Evolutionary conservation across 176 grass and related monocot genomes (phyloP), one percentile per base, ranked within the genome.

Genomic region (Cenchrus americanus): DNA sequence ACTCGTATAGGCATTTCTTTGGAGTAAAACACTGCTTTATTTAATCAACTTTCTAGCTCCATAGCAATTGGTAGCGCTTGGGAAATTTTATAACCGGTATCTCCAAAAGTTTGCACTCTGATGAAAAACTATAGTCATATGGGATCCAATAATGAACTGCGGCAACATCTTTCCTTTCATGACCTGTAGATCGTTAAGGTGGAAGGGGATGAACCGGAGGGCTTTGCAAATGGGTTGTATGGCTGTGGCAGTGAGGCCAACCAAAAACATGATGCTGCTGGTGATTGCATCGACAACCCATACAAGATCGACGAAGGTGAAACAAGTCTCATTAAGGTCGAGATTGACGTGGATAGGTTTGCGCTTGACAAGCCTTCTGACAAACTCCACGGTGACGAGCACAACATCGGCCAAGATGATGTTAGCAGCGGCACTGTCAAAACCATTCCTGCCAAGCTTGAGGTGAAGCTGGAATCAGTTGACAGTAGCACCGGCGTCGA

Each of bases 151-250:
- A 1, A 73, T 82, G 27, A 64, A 81, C 72, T 40, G 17, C 15
- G 23, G 9, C 63, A 48, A 72, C 66, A 86, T 89, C 40, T 74
- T 84, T 22, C 66, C 21, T 90, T 24, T 78, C 47, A 77, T 82
- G 17, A 44, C 34, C n/a, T 89, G 77, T 85, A 89, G 78, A 90
- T 79, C 57, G 51, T 67, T 40, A 82, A 90, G 59, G 64, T 82
- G 64, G 65, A 82, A 71, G 34, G 15, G 37, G 32, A 44, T 32
- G 15, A 17, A 4, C 10, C 7, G 6, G 43, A 69, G 21, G 23
- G 71, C 18, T 22, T 10, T 0, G 10, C 4, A 34, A 63, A 55
- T 54, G 15, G 21, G 8, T 27, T 15, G 3, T n/a, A 41, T 62
- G 42, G 13, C 5, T 8, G 1, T 49, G 21, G 58, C 6, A 21